Conservation (phyloP, 805 yeast species). For the Zygosaccharomyces bailii region DNA sequence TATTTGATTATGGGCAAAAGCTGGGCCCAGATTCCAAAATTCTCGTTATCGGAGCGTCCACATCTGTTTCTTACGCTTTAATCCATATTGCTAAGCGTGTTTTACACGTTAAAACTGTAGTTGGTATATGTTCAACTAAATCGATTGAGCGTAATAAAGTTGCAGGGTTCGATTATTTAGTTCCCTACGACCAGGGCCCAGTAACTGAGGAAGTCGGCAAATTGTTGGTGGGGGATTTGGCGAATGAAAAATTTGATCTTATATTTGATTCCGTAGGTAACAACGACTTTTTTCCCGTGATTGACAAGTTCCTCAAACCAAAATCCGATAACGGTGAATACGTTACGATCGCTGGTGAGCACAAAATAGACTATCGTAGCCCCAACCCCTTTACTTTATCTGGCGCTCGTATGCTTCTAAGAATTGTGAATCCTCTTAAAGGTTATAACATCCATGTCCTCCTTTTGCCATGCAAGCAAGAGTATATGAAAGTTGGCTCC, state of each 20-base stretch:
- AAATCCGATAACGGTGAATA: conserved; percentile 47
- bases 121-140: conserved; percentile 51
- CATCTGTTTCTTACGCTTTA: conserved; percentile 59
- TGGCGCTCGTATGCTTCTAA: conserved; percentile 14
- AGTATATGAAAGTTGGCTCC: conserved; percentile 23
- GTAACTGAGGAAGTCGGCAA: conserved; percentile 37
- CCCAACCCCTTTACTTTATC: conserved; percentile 11
- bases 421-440: conserved; percentile 26
- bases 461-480: conserved; percentile 10
- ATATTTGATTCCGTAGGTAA: conserved; percentile 68
- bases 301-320: conserved; percentile 45
- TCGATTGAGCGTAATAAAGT: conserved; percentile 44
- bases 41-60: conserved; percentile 69
- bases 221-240: conserved; percentile 28
- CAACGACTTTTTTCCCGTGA: conserved; percentile 43
- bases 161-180: conserved; percentile 55
- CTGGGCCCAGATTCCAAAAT: conserved; percentile 46
- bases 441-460: conserved; percentile 33
- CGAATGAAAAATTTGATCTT: conserved; percentile 51
- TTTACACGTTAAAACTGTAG: conserved; percentile 48
- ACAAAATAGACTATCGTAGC: conserved; percentile 32
- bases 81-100: conserved; percentile 54
- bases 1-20: conserved; percentile 34
- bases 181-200: conserved; percentile 53
- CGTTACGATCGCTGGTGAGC: conserved; percentile 57